A percentile compares a stretch with the other conserved stretches of the same genome.
These are phyloP conservation scores for Chaetothyriales sp. DNA, from an alignment of 2,329 filamentous ascomycete species.

Conservation along the genomic window DNA sequence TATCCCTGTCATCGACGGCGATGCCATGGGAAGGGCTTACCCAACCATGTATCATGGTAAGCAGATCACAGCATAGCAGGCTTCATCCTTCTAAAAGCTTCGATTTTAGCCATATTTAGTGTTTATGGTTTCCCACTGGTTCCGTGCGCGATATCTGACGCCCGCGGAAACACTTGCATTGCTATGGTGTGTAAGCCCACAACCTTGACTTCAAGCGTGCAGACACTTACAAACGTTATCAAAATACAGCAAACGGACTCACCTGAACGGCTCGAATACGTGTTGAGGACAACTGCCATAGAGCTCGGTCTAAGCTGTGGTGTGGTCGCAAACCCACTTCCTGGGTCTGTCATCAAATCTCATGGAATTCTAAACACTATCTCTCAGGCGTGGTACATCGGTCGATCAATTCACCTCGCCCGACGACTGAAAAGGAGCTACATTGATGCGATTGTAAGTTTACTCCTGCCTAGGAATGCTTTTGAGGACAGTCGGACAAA, in stretches of 20 bases:
- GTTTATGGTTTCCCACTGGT: slow-evolving; percentile 8
- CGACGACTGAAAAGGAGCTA: slow-evolving; percentile 19
- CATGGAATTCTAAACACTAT: slow-evolving; percentile 30
- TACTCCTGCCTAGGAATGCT: too few species aligned
- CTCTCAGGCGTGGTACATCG: slow-evolving; percentile 40
- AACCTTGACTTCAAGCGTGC: too few species aligned
- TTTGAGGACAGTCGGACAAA: slow-evolving; percentile 10
- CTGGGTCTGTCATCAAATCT: slow-evolving; percentile 24
- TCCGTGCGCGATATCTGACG: slow-evolving; percentile 5
- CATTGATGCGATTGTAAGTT: slow-evolving; percentile 26
- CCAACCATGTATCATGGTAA: slow-evolving; percentile 2
- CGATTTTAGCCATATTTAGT: slow-evolving; percentile 2
- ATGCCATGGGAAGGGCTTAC: slow-evolving; percentile 28
- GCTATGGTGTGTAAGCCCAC: slow-evolving; percentile 34
- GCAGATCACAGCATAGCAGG: too few species aligned
- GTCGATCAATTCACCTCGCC: slow-evolving; percentile 41
- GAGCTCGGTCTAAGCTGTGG: slow-evolving; percentile 27
- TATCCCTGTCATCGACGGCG: slow-evolving; percentile 31
- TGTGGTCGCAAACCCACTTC: slow-evolving; percentile 29
- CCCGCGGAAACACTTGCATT: slow-evolving; percentile 33
- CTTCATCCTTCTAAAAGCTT: too few species aligned
- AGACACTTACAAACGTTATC: too few species aligned
- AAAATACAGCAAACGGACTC: slow-evolving; percentile 30
- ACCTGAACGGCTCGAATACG: slow-evolving; percentile 25
- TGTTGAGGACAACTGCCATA: slow-evolving; percentile 13